Percentiles rank a stretch among this genome's conserved stretches.
phyloP scores from a whole-genome alignment of 139 green algal genomes.

The Chlorella sp. region DNA sequence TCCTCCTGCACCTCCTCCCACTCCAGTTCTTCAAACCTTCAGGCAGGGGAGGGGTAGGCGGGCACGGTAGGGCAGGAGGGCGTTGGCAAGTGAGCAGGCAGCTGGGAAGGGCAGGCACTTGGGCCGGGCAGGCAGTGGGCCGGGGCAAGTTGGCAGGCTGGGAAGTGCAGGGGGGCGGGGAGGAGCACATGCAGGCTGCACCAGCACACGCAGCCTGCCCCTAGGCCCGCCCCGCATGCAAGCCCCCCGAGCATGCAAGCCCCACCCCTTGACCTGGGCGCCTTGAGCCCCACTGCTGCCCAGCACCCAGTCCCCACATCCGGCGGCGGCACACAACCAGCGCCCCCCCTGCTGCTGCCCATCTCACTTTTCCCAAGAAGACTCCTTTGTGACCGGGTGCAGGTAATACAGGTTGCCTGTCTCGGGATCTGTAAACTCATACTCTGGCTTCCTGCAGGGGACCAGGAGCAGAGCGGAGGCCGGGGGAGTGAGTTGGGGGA shows the following conservation, averaged over 20 bases:
- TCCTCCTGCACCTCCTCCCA: background rate
- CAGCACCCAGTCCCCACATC: background rate
- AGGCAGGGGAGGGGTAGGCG: background rate
- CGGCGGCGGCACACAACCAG: background rate
- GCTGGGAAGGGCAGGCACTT: too few relatives aligned
- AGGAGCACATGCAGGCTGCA: background rate
- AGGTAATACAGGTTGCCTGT: background rate
- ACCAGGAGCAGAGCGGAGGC: background rate
- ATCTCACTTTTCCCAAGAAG: background rate
- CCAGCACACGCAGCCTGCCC: background rate
- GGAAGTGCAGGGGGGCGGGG: background rate
- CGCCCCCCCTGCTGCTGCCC: background rate
- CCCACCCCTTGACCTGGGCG: background rate
- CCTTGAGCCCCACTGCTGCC: background rate
- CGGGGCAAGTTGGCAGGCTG: background rate
- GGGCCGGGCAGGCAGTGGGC: too few relatives aligned
- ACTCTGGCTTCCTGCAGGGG: background rate
- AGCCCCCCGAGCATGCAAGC: background rate
- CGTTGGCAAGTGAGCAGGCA: background rate
- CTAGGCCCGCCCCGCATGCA: background rate
- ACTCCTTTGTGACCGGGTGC: constrained; percentile 15
- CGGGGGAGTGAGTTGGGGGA: too few relatives aligned
- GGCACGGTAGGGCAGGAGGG: too few relatives aligned
- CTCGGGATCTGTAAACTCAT: constrained; percentile 1
- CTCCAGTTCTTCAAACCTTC: background rate